phyloP scores from a whole-genome alignment of 805 yeast genomes.

The Candida railenensis region DNA sequence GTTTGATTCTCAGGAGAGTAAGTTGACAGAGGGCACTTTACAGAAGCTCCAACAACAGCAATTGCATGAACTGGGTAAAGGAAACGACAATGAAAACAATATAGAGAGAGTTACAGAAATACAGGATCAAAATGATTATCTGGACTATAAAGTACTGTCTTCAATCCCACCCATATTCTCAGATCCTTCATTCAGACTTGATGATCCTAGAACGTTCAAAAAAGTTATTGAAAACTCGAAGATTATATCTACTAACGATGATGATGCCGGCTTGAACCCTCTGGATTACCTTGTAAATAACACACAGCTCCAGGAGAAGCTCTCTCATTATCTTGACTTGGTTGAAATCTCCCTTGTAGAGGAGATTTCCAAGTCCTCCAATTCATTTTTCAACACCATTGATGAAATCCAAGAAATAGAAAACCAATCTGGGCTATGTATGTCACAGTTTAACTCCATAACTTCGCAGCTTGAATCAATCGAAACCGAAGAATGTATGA shows the following conservation, averaged over 20 bases:
- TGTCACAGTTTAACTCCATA: constrained; percentile 47
- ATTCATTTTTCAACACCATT: constrained; percentile 80
- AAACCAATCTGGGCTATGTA: constrained; percentile 50
- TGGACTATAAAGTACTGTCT: not conserved
- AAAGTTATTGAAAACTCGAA: constrained; percentile 65
- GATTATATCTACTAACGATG: constrained; percentile 30
- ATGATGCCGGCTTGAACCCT: constrained; percentile 12
- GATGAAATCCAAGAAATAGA: constrained; percentile 72
- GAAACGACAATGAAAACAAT: not conserved
- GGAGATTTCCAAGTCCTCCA: constrained; percentile 83
- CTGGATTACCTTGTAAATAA: constrained; percentile 44
- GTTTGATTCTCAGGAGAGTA: constrained; percentile 38
- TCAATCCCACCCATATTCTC: constrained; percentile 69
- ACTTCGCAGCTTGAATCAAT: constrained; percentile 42
- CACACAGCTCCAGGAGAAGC: constrained; percentile 66
- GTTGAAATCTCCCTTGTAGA: constrained; percentile 79
- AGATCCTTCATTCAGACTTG: constrained; percentile 69
- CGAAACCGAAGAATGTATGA: constrained; percentile 48
- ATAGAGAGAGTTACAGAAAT: not conserved
- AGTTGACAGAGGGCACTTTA: constrained; percentile 36
- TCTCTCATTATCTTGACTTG: constrained; percentile 79
- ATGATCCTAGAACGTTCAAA: constrained; percentile 83
- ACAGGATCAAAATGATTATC: not conserved
- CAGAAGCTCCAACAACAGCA: constrained; percentile 24
- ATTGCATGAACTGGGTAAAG: not conserved